These are phyloP conservation scores for Xylariaceae sp. DNA, from an alignment of 2,329 filamentous ascomycete species.

Conservation along the genomic window DNA sequence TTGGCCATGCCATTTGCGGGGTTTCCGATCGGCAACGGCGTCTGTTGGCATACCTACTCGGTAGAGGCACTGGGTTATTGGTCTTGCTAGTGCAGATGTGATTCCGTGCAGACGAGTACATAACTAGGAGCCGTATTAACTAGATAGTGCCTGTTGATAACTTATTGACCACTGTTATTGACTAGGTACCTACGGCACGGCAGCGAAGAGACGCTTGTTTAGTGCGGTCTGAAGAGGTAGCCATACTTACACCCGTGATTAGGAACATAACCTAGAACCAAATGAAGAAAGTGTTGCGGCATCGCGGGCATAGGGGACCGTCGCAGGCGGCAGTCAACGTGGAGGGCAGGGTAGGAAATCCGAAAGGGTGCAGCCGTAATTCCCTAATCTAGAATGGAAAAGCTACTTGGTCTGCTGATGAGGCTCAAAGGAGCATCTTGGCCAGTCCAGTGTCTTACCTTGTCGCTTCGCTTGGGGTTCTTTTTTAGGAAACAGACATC, in stretches of 20 bases:
- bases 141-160: no score
- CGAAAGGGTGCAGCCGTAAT: conserved; percentile 10
- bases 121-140: no score
- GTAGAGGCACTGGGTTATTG: neutral
- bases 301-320: neutral
- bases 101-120: neutral
- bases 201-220: no score
- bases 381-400: conserved; percentile 14
- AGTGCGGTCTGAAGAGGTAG: no score
- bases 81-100: neutral
- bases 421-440: conserved; percentile 6
- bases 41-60: neutral
- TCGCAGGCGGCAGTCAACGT: neutral
- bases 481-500: conserved; percentile 14
- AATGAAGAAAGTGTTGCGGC: neutral
- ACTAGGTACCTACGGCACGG: no score
- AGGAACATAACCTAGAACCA: no score
- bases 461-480: conserved; percentile 8
- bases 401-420: conserved; percentile 13
- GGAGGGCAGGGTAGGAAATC: neutral
- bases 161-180: no score
- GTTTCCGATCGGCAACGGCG: neutral
- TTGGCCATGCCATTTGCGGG: neutral
- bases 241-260: neutral
- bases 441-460: neutral